Percentiles rank a stretch among this genome's conserved stretches.
These are phyloP conservation scores for Omphalotus olearius DNA, from an alignment of 1,284 basidiomycete species.

Conservation along the genomic window DNA sequence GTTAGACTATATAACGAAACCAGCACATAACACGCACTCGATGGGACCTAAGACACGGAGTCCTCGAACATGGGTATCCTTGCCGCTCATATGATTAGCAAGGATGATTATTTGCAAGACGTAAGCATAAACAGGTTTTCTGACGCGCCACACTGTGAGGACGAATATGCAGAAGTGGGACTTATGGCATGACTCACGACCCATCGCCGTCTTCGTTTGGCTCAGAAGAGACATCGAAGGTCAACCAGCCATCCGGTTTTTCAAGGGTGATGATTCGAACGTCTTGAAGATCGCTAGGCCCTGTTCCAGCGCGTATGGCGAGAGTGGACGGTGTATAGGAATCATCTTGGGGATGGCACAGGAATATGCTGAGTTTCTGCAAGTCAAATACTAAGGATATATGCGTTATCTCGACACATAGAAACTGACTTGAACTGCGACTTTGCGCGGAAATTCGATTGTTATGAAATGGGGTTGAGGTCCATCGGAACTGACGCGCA, in stretches of 20 bases:
- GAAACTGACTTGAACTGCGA: conserved; percentile 75
- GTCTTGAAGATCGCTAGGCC: conserved; percentile 89
- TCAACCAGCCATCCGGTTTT: conserved; percentile 94
- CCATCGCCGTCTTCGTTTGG: conserved; percentile 73
- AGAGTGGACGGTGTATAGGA: conserved; percentile 96
- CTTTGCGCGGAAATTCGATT: conserved; percentile 88
- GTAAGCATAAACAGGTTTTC: conserved; percentile 85
- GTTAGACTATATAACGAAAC: neutral
- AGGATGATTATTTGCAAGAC: conserved; percentile 89
- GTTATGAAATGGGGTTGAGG: conserved; percentile 97
- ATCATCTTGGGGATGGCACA: conserved; percentile 87
- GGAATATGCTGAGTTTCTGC: conserved; percentile 89
- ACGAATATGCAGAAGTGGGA: conserved; percentile 6
- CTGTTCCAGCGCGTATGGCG: conserved; percentile 88
- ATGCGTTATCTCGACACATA: neutral
- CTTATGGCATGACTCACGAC: conserved; percentile 41
- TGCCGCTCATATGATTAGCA: conserved; percentile 96
- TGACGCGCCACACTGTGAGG: conserved; percentile 26
- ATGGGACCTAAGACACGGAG: conserved; percentile 81
- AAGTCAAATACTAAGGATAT: neutral
- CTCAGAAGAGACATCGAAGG: conserved; percentile 83
- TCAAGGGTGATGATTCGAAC: conserved; percentile 81
- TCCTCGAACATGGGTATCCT: conserved; percentile 96
- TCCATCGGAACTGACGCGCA: conserved; percentile 79
- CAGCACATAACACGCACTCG: conserved; percentile 51